Conservation (phyloP, 2,329 filamentous ascomycete species). For the Rhynchosporium agropyri region DNA sequence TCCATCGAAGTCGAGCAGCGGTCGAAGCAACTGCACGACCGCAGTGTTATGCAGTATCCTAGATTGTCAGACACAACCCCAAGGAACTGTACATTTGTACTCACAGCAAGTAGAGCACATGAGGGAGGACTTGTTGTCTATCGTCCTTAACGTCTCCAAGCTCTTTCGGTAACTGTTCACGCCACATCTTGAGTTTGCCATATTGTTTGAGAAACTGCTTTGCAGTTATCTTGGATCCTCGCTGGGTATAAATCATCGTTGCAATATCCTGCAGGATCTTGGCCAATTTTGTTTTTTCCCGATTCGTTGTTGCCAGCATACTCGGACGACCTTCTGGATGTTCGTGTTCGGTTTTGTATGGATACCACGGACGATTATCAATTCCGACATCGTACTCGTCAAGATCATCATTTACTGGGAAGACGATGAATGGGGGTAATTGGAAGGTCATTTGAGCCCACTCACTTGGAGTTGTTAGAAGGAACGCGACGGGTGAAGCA, state of each 20-base stretch:
- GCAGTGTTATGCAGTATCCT: constrained; percentile 41
- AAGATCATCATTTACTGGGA: constrained; percentile 20
- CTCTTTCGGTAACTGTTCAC: constrained; percentile 33
- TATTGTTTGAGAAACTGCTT: constrained; percentile 37
- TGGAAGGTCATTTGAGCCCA: constrained; percentile 43
- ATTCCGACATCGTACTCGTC: constrained; percentile 27
- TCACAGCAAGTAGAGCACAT: constrained; percentile 43
- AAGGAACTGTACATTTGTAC: constrained; percentile 17
- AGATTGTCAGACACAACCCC: constrained; percentile 25
- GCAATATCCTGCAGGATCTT: constrained; percentile 37
- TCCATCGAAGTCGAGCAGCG: constrained; percentile 38
- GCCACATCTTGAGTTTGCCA: constrained; percentile 38
- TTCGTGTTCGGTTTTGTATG: constrained; percentile 34
- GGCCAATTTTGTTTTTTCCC: constrained; percentile 40
- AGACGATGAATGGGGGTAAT: constrained; percentile 26
- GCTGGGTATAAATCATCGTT: constrained; percentile 35
- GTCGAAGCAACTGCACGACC: constrained; percentile 41
- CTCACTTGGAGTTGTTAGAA: constrained; percentile 39
- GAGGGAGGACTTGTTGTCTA: constrained; percentile 36
- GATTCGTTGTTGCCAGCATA: constrained; percentile 39
- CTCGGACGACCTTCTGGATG: constrained; percentile 32
- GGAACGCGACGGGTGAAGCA: no score
- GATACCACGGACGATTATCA: constrained; percentile 36
- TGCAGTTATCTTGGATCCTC: constrained; percentile 29
- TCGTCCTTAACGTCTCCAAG: constrained; percentile 34